These are phyloP conservation scores for Cryoendolithus antarcticus DNA, from an alignment of 2,329 filamentous ascomycete genomes.

Conservation along the genomic window DNA sequence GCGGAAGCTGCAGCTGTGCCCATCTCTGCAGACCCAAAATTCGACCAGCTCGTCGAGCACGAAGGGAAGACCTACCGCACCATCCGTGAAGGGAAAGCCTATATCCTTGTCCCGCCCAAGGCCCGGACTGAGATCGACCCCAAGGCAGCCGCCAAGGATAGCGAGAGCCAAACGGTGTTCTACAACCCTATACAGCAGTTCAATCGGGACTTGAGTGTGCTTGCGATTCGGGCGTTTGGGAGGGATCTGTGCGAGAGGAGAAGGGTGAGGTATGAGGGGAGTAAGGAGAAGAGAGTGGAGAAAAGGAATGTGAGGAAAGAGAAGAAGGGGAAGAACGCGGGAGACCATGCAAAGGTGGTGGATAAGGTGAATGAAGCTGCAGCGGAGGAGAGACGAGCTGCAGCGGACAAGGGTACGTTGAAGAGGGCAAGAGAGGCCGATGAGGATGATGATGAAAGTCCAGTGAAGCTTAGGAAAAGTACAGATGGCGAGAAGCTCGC, in stretches of 20 bases:
- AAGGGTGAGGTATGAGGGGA: constrained; percentile 19
- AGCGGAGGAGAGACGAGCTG: not conserved
- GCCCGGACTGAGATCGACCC: constrained; percentile 37
- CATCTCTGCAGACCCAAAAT: constrained; percentile 13
- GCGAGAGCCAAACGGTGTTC: constrained; percentile 58
- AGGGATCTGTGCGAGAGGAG: constrained; percentile 40
- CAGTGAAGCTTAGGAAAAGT: constrained; percentile 5
- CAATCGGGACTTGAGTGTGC: constrained; percentile 86
- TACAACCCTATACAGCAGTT: constrained; percentile 99
- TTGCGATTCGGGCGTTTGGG: constrained; percentile 82
- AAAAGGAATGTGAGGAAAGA: constrained; percentile 23
- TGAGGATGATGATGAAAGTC: constrained; percentile 1
- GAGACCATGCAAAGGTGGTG: constrained; percentile 5
- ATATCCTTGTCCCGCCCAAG: constrained; percentile 50
- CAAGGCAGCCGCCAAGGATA: constrained; percentile 26
- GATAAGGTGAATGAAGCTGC: constrained; percentile 7
- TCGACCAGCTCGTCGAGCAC: constrained; percentile 22
- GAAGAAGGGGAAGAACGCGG: constrained; percentile 20
- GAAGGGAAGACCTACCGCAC: constrained; percentile 33
- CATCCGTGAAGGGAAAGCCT: constrained; percentile 54
- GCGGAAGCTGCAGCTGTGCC: constrained; percentile 8
- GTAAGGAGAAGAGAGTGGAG: constrained; percentile 17
- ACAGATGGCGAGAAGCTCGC: constrained; percentile 2
- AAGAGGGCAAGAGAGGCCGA: constrained; percentile 3
- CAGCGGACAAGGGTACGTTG: constrained; percentile 2